Conservation (phyloP, 1,284 basidiomycete genomes). For the Omphalotus olearius region DNA sequence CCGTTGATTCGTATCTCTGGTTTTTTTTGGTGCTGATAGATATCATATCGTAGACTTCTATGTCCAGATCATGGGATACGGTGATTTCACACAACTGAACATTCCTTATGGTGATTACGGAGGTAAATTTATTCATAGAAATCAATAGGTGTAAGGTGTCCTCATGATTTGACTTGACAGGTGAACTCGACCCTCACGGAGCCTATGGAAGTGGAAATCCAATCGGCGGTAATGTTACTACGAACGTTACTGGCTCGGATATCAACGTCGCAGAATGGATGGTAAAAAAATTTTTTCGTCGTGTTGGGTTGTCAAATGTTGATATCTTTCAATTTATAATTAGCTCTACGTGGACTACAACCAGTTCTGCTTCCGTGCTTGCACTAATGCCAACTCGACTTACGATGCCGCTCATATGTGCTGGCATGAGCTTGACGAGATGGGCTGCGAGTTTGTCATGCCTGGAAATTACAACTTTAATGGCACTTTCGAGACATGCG, state of each 20-base stretch:
- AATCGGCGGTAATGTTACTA: slow-evolving; percentile 32
- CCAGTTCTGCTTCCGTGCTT: slow-evolving; percentile 47
- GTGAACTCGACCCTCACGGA: slow-evolving; percentile 69
- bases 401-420: slow-evolving; percentile 46
- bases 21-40: background rate
- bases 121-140: slow-evolving; percentile 12
- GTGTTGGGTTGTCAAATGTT: background rate
- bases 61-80: slow-evolving; percentile 36
- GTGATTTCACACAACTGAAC: slow-evolving; percentile 36
- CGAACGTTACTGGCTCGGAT: slow-evolving; percentile 15
- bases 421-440: slow-evolving; percentile 38
- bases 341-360: slow-evolving; percentile 35
- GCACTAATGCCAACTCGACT: slow-evolving; percentile 47
- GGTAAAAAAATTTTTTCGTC: slow-evolving; percentile 1
- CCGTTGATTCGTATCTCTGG: background rate
- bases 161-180: slow-evolving; percentile 18
- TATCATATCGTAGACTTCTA: slow-evolving; percentile 26
- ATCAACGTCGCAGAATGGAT: slow-evolving; percentile 17
- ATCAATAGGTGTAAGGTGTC: no score
- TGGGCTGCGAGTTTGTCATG: slow-evolving; percentile 32
- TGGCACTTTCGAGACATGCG: slow-evolving; percentile 37
- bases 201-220: slow-evolving; percentile 53
- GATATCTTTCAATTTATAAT: background rate
- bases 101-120: slow-evolving; percentile 25
- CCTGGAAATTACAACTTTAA: slow-evolving; percentile 33